Conservation (phyloP, 2,329 filamentous ascomycete genomes). For the Diaporthe velutina region DNA sequence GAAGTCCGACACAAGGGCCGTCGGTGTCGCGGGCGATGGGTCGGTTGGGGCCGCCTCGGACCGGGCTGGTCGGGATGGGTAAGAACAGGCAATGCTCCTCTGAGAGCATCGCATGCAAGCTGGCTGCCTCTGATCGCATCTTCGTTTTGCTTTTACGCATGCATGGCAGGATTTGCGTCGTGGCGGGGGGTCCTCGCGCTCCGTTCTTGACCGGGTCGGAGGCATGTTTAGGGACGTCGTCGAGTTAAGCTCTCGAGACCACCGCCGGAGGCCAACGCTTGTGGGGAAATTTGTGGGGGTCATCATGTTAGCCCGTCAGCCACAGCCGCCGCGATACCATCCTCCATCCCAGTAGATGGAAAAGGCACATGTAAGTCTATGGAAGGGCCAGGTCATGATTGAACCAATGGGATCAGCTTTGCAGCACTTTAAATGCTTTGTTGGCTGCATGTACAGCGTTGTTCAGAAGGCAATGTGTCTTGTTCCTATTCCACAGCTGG, state of each 20-base stretch:
- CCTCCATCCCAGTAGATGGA: not conserved
- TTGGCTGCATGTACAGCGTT: not conserved
- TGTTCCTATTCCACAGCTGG: not conserved
- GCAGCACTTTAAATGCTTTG: not conserved
- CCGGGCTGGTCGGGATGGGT: conserved; percentile 48
- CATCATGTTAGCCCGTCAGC: not conserved
- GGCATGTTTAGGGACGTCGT: conserved; percentile 35
- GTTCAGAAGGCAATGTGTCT: not conserved
- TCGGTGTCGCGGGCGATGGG: not conserved
- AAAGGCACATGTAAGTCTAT: not conserved
- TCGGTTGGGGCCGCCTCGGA: not conserved
- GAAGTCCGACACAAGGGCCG: not conserved
- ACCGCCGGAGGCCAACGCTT: not conserved
- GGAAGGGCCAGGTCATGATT: not conserved
- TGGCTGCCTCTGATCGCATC: conserved; percentile 66
- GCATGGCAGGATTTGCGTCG: conserved; percentile 68
- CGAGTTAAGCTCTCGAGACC: conserved; percentile 19
- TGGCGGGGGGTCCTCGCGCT: conserved; percentile 59
- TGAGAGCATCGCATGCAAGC: conserved; percentile 65
- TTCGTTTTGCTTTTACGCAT: conserved; percentile 69
- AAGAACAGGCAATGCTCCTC: conserved; percentile 61
- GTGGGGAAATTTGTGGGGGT: conserved; percentile 27
- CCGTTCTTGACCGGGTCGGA: conserved; percentile 44
- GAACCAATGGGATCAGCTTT: too few relatives aligned
- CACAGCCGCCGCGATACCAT: not conserved